A percentile compares a stretch with the other conserved stretches of the same genome.
These are phyloP conservation scores for Stachybotrys chartarum DNA, from an alignment of 2,329 filamentous ascomycete species.

Conservation along the genomic window DNA sequence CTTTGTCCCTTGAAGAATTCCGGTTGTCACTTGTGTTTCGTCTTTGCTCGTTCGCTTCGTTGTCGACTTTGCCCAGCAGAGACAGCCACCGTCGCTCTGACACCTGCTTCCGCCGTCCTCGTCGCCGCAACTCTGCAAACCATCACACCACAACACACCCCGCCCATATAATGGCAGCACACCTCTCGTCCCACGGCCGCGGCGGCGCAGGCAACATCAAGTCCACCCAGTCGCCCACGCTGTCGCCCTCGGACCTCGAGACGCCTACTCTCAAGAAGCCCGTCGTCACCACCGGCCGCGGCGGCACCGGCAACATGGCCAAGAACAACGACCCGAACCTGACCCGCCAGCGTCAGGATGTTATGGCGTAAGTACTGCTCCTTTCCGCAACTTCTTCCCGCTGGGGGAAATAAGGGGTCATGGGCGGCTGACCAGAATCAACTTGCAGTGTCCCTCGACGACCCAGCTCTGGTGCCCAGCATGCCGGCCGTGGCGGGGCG, in stretches of 20 bases:
- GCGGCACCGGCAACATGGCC: conserved; percentile 84
- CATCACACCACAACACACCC: too few relatives aligned
- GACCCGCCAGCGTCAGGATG: conserved; percentile 77
- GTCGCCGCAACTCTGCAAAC: too few relatives aligned
- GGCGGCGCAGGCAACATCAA: conserved; percentile 74
- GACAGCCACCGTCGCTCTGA: too few relatives aligned
- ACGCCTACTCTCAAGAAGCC: conserved; percentile 78
- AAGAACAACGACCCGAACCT: conserved; percentile 62
- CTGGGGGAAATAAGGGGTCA: too few relatives aligned
- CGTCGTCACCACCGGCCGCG: conserved; percentile 84
- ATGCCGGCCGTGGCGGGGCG: conserved; percentile 68
- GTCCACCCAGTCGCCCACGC: conserved; percentile 40
- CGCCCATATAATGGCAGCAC: conserved; percentile 23
- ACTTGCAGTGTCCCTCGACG: conserved; percentile 45
- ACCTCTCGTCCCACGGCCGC: conserved; percentile 60
- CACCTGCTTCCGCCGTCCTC: too few relatives aligned
- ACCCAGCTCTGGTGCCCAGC: conserved; percentile 49
- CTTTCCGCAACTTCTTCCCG: not conserved
- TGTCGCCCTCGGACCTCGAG: conserved; percentile 58
- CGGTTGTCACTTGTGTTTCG: too few relatives aligned
- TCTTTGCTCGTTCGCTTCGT: too few relatives aligned
- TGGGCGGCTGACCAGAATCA: not conserved
- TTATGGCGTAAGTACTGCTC: conserved; percentile 53
- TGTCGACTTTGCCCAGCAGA: too few relatives aligned
- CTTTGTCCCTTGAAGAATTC: too few relatives aligned